Evolutionary conservation across 1,139 yeast species (phyloP).

Genomic region (Sugiyamaella novakii): DNA sequence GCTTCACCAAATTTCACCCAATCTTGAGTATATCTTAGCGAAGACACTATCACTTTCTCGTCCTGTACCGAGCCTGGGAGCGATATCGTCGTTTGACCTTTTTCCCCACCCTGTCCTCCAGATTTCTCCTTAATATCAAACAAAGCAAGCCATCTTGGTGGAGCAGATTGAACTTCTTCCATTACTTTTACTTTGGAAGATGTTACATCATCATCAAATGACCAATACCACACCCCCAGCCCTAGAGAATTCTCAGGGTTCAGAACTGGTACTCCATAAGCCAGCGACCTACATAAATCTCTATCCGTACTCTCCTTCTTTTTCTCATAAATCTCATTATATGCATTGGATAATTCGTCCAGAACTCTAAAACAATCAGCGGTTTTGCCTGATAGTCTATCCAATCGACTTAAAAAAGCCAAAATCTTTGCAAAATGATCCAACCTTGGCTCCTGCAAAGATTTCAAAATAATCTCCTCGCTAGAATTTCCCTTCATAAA

Average conservation of each 20-base stretch:
- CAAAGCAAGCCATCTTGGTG: constrained; percentile 16
- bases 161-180: background rate
- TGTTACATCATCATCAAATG: constrained; percentile 17
- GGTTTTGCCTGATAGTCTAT: constrained; percentile 37
- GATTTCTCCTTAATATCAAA: constrained; percentile 12
- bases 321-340: constrained; percentile 31
- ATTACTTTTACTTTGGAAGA: constrained; percentile 1
- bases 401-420: constrained; percentile 39
- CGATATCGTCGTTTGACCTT: background rate
- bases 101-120: background rate
- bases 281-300: constrained; percentile 1
- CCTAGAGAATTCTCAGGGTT: constrained; percentile 40
- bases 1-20: constrained; percentile 35
- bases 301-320: constrained; percentile 13
- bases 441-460: constrained; percentile 38
- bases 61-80: background rate
- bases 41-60: constrained; percentile 10
- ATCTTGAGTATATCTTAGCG: constrained; percentile 32
- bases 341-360: constrained; percentile 39
- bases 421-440: constrained; percentile 38
- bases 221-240: constrained; percentile 40
- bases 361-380: constrained; percentile 41
- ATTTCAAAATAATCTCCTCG: constrained; percentile 32
- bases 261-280: constrained; percentile 39
- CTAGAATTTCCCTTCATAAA: constrained; percentile 36